These are phyloP conservation scores for Microbotryomycetes sp. DNA, from an alignment of 1,284 basidiomycete species.

Conservation along the genomic window DNA sequence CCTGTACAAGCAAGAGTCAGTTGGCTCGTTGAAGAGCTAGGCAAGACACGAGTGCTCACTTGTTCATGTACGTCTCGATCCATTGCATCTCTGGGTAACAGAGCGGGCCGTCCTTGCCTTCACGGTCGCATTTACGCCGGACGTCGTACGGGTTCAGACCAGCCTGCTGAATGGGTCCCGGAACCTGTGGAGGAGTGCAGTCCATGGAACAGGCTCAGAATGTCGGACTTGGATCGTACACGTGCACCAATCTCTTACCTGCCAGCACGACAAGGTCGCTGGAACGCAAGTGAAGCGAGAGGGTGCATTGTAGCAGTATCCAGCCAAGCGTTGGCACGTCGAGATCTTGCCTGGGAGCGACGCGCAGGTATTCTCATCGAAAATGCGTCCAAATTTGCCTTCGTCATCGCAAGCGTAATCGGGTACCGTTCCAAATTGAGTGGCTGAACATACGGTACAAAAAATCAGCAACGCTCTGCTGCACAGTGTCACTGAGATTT, in stretches of 20 bases:
- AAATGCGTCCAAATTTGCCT: constrained; percentile 40
- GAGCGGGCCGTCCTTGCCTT: constrained; percentile 52
- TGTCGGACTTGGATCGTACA: not conserved
- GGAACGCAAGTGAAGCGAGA: constrained; percentile 52
- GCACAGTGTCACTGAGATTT: too few species aligned
- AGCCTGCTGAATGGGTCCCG: constrained; percentile 47
- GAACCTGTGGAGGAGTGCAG: constrained; percentile 48
- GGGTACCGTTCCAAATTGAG: constrained; percentile 50
- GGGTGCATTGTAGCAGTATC: constrained; percentile 42
- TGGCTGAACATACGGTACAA: too few species aligned
- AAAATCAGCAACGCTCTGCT: too few species aligned
- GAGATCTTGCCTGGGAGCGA: constrained; percentile 38
- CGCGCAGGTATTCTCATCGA: constrained; percentile 41
- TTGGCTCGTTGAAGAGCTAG: too few species aligned
- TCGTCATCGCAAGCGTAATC: constrained; percentile 74
- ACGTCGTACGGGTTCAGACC: constrained; percentile 53
- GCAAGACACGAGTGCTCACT: not conserved
- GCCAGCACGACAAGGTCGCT: constrained; percentile 41
- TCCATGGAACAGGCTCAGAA: constrained; percentile 35
- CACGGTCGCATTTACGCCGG: constrained; percentile 61
- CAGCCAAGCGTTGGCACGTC: constrained; percentile 40
- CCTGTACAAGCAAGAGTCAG: too few species aligned
- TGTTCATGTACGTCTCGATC: constrained; percentile 64
- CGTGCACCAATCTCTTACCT: constrained; percentile 10
- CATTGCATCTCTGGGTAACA: constrained; percentile 71